A percentile compares a stretch with the other conserved stretches of the same genome.
Conservation (phyloP, 2,329 filamentous ascomycete genomes). For the Diaporthe humulicola region DNA sequence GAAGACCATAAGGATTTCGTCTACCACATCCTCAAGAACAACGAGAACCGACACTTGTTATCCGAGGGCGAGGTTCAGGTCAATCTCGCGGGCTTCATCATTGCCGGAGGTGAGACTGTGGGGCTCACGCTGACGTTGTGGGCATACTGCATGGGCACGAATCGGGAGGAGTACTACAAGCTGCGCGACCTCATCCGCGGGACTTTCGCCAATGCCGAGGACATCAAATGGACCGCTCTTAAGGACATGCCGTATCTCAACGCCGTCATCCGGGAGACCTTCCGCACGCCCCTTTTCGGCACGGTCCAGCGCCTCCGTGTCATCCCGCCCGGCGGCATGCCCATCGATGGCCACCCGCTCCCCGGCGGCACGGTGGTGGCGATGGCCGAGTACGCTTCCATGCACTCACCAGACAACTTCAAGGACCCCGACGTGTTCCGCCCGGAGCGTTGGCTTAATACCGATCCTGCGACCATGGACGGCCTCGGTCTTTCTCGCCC, state of each 20-base stretch:
- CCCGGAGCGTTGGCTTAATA: neutral
- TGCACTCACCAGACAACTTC: constrained; percentile 9
- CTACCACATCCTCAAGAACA: constrained; percentile 14
- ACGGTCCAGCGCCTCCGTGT: constrained; percentile 15
- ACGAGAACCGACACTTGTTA: neutral
- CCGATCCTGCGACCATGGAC: neutral
- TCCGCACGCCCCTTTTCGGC: neutral
- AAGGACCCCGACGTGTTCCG: constrained; percentile 10
- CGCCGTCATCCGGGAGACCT: constrained; percentile 11
- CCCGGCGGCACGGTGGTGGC: constrained; percentile 7
- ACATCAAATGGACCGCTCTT: constrained; percentile 2
- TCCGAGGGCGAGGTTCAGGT: neutral
- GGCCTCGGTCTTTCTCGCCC: neutral
- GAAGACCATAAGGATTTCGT: constrained; percentile 23
- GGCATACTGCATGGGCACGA: constrained; percentile 20
- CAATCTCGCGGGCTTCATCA: constrained; percentile 9
- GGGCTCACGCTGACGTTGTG: constrained; percentile 4
- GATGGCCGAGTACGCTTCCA: constrained; percentile 3
- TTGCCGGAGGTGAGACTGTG: neutral
- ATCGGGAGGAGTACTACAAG: neutral
- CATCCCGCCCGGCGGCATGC: neutral
- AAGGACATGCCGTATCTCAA: constrained; percentile 21
- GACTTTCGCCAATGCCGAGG: neutral
- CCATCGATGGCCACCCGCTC: neutral
- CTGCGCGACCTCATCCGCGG: constrained; percentile 14